Evolutionary conservation across 345 rosid genomes (phyloP), one percentile per base, ranked within the genome.

Genomic region (Eucalyptus melliodora): DNA sequence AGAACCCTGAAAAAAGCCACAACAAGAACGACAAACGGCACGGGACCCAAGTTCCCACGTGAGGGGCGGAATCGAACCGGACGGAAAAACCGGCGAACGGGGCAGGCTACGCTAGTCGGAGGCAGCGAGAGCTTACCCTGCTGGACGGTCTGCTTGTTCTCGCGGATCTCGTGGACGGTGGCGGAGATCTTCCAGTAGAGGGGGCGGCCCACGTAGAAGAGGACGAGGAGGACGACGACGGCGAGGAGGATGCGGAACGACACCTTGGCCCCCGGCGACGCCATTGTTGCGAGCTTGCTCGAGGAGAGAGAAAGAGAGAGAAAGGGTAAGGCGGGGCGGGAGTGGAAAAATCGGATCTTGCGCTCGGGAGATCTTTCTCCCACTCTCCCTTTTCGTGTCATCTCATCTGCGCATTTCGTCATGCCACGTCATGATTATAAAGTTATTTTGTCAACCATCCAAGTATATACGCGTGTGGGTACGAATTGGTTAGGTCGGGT

Each of bases 121-220:
- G 62, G 30, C 30, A 26, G 24, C 34, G 24, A 67, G 24, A 67
- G 24, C 59, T 86, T 8, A 91, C 97, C 97, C 95, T 95, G 95
- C 91, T 95, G 92, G 89, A 97, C 97, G 92, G 98, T 93, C 89
- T 95, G 96, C 30, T 95, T 97, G 93, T 96, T 94, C 87, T 95
- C 93, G 91, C 96, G 97, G 94, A 97, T 94, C 89, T 97, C 98
- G 91, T 96, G 98, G 87, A 96, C 88, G 53, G 99, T 97, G 89
- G 98, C 99, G 42, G 99, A 95, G 94, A 97, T 94, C 91, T 97
- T 96, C 97, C 99, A 97, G 93, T 97, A 96, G 83, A 97, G 96
- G 82, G 99, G 99, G 21, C 98, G 97, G 23, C 97, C 97, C 16
- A 92, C 92, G 92, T 96, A 96, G 93, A 95, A 95, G 87, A 97